A percentile compares a stretch with the other conserved stretches of the same genome.
These are phyloP conservation scores for Cymbopogon flexuosus DNA, from an alignment of 202 grass and related monocot genomes.

Conservation along the genomic window DNA sequence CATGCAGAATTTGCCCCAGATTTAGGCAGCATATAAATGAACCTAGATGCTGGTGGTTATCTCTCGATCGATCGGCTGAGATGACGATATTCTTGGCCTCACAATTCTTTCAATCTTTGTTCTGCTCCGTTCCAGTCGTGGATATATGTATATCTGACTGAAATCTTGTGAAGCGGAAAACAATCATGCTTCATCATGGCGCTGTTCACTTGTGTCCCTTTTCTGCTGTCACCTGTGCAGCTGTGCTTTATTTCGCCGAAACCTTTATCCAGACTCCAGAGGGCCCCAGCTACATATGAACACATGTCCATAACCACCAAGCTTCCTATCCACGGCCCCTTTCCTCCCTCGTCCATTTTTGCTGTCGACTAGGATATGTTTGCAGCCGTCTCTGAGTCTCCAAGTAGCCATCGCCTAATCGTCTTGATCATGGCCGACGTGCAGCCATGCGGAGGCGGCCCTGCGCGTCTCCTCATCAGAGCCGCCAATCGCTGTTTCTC, in stretches of 20 bases:
- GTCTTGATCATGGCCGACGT: background rate
- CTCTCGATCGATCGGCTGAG: background rate
- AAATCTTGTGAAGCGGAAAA: constrained; percentile 4
- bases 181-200: background rate
- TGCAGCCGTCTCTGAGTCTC: background rate
- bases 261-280: background rate
- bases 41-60: too few species aligned
- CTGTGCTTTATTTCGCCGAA: background rate
- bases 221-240: background rate
- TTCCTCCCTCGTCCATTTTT: background rate
- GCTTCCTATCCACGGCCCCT: background rate
- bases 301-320: background rate
- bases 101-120: constrained; percentile 43
- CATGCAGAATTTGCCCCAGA: constrained; percentile 39
- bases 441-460: background rate
- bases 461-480: background rate
- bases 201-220: background rate
- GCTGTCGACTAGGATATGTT: background rate
- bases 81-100: constrained; percentile 13
- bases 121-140: background rate
- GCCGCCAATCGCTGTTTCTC: background rate
- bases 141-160: constrained; percentile 15
- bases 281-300: background rate
- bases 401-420: background rate
- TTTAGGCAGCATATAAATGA: constrained; percentile 9